Conservation (phyloP, 2,329 filamentous ascomycete genomes). For the Penicillium psychrosexuale region DNA sequence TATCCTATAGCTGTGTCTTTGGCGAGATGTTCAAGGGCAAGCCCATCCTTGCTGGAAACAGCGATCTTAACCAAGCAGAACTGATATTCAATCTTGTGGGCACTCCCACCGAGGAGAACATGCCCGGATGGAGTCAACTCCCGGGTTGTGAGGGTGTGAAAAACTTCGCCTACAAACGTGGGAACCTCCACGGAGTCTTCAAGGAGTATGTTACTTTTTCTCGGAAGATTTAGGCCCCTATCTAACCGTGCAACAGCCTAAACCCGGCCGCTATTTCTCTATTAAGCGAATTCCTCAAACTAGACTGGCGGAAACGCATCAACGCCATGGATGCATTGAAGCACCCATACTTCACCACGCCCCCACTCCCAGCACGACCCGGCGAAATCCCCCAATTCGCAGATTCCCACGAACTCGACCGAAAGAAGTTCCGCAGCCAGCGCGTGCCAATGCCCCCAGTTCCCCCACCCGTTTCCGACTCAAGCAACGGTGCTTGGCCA, state of each 20-base stretch:
- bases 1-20: slow-evolving; percentile 74
- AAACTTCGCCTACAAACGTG: slow-evolving; percentile 56
- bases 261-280: slow-evolving; percentile 73
- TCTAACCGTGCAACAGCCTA: slow-evolving; percentile 45
- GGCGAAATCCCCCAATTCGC: slow-evolving; percentile 88
- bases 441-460: slow-evolving; percentile 82
- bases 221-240: neutral
- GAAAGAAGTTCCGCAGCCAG: slow-evolving; percentile 83
- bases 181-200: slow-evolving; percentile 72
- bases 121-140: slow-evolving; percentile 85
- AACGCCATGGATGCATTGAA: slow-evolving; percentile 92
- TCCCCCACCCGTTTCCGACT: slow-evolving; percentile 83
- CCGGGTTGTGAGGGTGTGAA: slow-evolving; percentile 76
- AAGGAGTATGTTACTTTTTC: slow-evolving; percentile 55
- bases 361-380: slow-evolving; percentile 74
- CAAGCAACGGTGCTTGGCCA: slow-evolving; percentile 58
- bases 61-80: slow-evolving; percentile 83
- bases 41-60: slow-evolving; percentile 86
- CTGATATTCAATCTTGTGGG: slow-evolving; percentile 93
- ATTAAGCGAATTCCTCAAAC: slow-evolving; percentile 74
- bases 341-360: slow-evolving; percentile 83
- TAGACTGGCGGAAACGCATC: slow-evolving; percentile 84
- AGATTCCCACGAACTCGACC: slow-evolving; percentile 94
- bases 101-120: slow-evolving; percentile 80
- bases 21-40: slow-evolving; percentile 95